A percentile compares a stretch with the other conserved stretches of the same genome.
Conservation (phyloP, 768 basidiomycete species). For the Pisolithus sp. region DNA sequence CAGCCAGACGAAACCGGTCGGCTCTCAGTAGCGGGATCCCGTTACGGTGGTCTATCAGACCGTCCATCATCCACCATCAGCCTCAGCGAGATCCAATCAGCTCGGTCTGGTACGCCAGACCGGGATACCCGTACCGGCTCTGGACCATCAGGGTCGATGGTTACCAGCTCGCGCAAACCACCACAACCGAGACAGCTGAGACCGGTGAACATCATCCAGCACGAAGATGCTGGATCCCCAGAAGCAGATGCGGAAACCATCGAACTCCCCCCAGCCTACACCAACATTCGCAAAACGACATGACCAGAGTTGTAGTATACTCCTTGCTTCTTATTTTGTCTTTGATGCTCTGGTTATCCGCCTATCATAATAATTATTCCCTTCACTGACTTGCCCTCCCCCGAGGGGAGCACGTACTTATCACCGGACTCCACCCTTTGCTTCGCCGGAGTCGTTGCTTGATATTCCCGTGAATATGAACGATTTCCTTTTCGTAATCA, state of each 20-base stretch:
- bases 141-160: conserved; percentile 16
- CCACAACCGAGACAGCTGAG: conserved; percentile 46
- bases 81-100: not conserved
- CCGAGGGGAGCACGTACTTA: no score
- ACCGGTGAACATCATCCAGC: conserved; percentile 76
- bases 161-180: conserved; percentile 29
- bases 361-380: not conserved
- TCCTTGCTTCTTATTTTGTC: conserved; percentile 1
- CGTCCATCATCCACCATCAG: conserved; percentile 22
- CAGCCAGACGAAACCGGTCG: conserved; percentile 23
- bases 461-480: not conserved
- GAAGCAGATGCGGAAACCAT: conserved; percentile 59
- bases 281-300: conserved; percentile 38
- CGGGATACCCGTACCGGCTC: not conserved
- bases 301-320: not conserved
- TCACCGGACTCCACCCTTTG: no score
- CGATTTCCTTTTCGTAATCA: not conserved
- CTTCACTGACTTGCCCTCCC: no score
- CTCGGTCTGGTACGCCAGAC: not conserved
- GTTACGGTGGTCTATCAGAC: conserved; percentile 22
- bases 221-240: conserved; percentile 72
- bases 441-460: no score
- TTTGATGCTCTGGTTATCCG: not conserved
- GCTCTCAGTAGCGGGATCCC: conserved; percentile 14
- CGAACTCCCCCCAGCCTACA: conserved; percentile 81